Percentiles rank a stretch among this genome's conserved stretches.
phyloP scores from a whole-genome alignment of 352 stramenopile genomes.

The Aphanomyces cochlioides region DNA sequence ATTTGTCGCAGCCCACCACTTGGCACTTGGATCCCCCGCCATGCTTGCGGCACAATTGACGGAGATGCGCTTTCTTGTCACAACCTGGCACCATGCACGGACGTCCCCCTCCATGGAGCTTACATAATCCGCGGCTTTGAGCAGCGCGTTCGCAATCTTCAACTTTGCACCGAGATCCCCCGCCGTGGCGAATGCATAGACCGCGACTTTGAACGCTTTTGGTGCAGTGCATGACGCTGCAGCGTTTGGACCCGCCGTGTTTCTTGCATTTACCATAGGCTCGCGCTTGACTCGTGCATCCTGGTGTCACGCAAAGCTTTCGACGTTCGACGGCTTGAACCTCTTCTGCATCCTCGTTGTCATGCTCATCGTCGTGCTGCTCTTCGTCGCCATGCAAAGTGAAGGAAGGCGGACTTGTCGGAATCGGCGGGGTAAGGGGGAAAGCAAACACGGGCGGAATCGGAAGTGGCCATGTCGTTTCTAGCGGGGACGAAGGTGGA shows the following conservation, averaged over 20 bases:
- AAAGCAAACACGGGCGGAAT: no score
- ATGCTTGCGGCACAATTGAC: conserved; percentile 78
- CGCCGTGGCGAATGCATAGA: conserved; percentile 64
- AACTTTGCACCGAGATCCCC: conserved; percentile 74
- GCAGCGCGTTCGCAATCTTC: conserved; percentile 48
- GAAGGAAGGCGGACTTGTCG: no score
- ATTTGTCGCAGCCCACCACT: conserved; percentile 66
- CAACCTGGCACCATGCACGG: conserved; percentile 36
- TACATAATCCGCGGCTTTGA: conserved; percentile 69
- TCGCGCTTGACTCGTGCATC: conserved; percentile 73
- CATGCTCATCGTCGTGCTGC: no score
- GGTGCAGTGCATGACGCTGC: conserved; percentile 58
- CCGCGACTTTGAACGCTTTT: conserved; percentile 79
- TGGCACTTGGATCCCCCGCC: conserved; percentile 75
- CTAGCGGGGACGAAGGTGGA: neutral
- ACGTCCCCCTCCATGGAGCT: conserved; percentile 53
- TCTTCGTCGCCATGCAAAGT: no score
- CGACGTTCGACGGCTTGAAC: conserved; percentile 38
- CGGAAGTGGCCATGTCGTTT: neutral
- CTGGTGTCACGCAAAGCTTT: conserved; percentile 57
- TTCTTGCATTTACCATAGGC: conserved; percentile 83
- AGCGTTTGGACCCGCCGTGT: conserved; percentile 79
- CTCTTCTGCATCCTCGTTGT: no score
- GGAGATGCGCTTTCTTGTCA: conserved; percentile 40
- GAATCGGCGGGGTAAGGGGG: no score